Evolutionary conservation across 2,329 filamentous ascomycete genomes (phyloP).

Genomic region (Diaporthe humulicola): DNA sequence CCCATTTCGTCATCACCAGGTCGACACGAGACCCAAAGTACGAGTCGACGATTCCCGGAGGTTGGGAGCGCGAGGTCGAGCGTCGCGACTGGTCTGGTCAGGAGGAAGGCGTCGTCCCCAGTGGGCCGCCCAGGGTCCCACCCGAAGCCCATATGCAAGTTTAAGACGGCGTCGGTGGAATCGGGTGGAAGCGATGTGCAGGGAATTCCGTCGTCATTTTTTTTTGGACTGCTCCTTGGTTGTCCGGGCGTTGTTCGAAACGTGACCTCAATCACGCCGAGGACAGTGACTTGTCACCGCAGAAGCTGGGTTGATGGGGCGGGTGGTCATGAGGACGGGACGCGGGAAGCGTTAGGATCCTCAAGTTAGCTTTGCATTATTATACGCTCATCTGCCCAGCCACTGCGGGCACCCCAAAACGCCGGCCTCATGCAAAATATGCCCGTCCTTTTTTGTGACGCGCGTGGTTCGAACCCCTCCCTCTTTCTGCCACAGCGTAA

Average conservation of each 20-base stretch:
- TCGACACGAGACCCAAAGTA: not conserved
- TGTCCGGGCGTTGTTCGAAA: too few species aligned
- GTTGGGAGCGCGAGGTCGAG: not conserved
- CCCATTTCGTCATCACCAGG: not conserved
- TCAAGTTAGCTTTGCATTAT: conserved; percentile 4
- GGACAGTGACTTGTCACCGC: too few species aligned
- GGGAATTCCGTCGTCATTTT: not conserved
- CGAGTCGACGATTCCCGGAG: not conserved
- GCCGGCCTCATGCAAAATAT: conserved; percentile 23
- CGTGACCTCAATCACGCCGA: too few species aligned
- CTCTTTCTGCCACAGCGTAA: not conserved
- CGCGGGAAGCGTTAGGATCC: not conserved
- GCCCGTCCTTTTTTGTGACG: not conserved
- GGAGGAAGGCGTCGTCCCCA: not conserved
- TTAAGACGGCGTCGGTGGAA: not conserved
- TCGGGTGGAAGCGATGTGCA: not conserved
- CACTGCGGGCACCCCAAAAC: not conserved
- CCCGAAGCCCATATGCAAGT: not conserved
- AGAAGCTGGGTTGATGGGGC: not conserved
- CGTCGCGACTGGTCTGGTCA: not conserved
- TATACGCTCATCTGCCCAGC: conserved; percentile 3
- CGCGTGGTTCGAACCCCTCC: not conserved
- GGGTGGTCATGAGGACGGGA: too few species aligned
- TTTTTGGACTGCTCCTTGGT: not conserved
- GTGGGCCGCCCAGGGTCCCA: not conserved